A percentile compares a stretch with the other conserved stretches of the same genome.
phyloP scores from a whole-genome alignment of 2,329 filamentous ascomycete species.

The Xylariomycetidae sp. region DNA sequence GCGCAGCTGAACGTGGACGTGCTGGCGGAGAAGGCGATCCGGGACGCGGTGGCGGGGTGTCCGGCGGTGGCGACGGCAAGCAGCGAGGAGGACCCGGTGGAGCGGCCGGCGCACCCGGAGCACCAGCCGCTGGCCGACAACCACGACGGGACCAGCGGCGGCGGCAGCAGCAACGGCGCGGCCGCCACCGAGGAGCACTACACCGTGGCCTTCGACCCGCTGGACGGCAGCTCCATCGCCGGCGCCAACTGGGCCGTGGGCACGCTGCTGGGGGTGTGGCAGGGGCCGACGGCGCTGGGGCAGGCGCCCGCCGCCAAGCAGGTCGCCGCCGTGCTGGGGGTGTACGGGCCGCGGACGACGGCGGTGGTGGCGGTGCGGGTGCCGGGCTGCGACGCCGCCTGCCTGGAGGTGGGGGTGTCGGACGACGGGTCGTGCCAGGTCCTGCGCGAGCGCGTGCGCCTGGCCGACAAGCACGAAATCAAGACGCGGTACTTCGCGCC shows the following conservation, averaged over 20 bases:
- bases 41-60: conserved; percentile 36
- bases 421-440: conserved; percentile 29
- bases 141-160: neutral
- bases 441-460: conserved; percentile 33
- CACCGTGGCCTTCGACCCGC: conserved; percentile 56
- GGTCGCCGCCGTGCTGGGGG: conserved; percentile 45
- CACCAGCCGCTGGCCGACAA: neutral
- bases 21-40: conserved; percentile 41
- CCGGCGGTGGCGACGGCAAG: conserved; percentile 43
- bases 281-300: conserved; percentile 38
- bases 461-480: conserved; percentile 26
- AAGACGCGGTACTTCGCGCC: conserved; percentile 56
- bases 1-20: conserved; percentile 56
- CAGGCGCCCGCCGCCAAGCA: conserved; percentile 34
- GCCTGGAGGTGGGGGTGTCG: conserved; percentile 46
- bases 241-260: conserved; percentile 53
- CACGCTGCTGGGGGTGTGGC: conserved; percentile 56
- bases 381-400: conserved; percentile 31
- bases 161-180: neutral
- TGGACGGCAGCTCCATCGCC: conserved; percentile 58
- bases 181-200: conserved; percentile 37
- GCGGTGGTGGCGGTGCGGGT: conserved; percentile 49
- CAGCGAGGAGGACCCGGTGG: conserved; percentile 56
- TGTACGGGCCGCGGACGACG: conserved; percentile 49
- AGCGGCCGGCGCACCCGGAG: conserved; percentile 21